Conservation (phyloP, 2,329 filamentous ascomycete genomes). For the Cladosporium cucumerinum region DNA sequence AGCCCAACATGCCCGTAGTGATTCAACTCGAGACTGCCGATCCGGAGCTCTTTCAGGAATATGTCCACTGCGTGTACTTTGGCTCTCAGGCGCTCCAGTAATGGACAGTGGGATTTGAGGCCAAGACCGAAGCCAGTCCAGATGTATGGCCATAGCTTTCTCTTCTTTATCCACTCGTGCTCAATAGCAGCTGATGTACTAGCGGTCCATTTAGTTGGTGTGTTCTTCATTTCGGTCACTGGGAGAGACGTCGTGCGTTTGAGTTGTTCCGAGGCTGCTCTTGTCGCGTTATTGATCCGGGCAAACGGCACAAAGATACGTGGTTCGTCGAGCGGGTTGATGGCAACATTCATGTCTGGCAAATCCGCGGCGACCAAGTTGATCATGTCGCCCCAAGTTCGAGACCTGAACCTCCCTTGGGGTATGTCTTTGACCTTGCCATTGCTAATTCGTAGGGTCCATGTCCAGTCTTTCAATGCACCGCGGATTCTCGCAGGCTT, state of each 20-base stretch:
- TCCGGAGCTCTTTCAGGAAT: too few relatives aligned
- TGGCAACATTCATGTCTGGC: slow-evolving; percentile 57
- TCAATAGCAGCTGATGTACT: not conserved
- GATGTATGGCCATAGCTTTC: not conserved
- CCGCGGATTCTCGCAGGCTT: slow-evolving; percentile 37
- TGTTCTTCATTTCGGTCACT: not conserved
- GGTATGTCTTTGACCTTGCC: slow-evolving; percentile 30
- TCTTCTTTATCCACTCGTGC: slow-evolving; percentile 4
- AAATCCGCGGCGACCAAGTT: slow-evolving; percentile 37
- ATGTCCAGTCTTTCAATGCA: slow-evolving; percentile 33
- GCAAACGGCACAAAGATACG: slow-evolving; percentile 56
- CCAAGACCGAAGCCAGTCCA: too few relatives aligned
- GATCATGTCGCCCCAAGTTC: slow-evolving; percentile 37
- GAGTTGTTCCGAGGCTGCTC: not conserved
- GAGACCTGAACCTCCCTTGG: not conserved
- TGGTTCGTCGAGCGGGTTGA: slow-evolving; percentile 56
- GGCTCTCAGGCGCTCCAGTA: too few relatives aligned
- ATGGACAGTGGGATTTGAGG: too few relatives aligned
- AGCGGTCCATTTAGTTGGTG: not conserved
- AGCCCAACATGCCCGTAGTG: too few relatives aligned
- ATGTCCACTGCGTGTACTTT: too few relatives aligned
- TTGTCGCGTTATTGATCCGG: slow-evolving; percentile 43
- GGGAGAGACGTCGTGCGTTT: slow-evolving; percentile 1
- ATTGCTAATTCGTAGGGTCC: slow-evolving; percentile 38
- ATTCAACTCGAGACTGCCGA: too few relatives aligned